Conservation (phyloP, 495 filamentous ascomycete species). For the Trichoderma erinaceum region DNA sequence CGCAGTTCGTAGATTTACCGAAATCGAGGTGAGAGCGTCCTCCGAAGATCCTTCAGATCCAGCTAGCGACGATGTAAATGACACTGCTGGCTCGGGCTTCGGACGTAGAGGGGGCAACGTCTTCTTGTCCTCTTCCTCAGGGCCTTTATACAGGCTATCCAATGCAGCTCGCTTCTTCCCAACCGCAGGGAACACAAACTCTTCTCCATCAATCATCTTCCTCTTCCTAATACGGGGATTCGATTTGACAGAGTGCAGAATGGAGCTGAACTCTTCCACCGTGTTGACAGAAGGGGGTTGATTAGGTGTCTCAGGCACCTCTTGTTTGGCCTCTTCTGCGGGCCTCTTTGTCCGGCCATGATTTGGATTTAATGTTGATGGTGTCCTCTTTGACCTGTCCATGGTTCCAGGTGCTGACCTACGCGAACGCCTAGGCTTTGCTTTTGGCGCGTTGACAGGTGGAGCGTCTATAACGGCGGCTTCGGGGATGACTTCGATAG, state of each 20-base stretch:
- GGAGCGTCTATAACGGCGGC: not conserved
- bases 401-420: conserved; percentile 10
- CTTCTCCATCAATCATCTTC: conserved; percentile 35
- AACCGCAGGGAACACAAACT: conserved; percentile 23
- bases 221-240: conserved; percentile 36
- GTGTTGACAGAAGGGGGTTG: not conserved
- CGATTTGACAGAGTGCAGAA: conserved; percentile 34
- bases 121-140: not conserved
- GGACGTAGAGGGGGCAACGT: not conserved
- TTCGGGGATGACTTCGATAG: not conserved
- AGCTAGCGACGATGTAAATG: not conserved
- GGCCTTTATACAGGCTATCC: not conserved
- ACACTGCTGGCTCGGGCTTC: not conserved
- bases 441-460: not conserved
- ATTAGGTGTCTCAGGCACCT: not conserved
- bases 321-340: conserved; percentile 19
- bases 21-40: not conserved
- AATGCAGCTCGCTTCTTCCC: conserved; percentile 15
- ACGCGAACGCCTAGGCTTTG: conserved; percentile 9
- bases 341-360: conserved; percentile 18
- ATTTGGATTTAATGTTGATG: conserved; percentile 2
- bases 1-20: not conserved
- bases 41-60: not conserved
- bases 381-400: not conserved
- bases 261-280: conserved; percentile 25